These are phyloP conservation scores for Skeletonema grethae DNA, from an alignment of 108 stramenopile species.

Conservation along the genomic window DNA sequence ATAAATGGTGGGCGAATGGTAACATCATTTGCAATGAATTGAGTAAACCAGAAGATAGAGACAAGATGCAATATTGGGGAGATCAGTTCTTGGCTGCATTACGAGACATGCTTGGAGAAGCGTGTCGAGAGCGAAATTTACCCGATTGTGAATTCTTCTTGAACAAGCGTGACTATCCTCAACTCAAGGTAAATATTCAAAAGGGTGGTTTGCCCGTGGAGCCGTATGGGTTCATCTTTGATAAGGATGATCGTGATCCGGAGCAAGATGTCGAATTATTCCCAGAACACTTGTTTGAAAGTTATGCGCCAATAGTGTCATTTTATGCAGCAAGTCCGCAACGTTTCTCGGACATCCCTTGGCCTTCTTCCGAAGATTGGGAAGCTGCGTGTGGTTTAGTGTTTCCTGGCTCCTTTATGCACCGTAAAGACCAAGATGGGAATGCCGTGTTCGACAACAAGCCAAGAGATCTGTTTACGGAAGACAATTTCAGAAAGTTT, in stretches of 20 bases:
- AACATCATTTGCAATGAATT: constrained; percentile 99
- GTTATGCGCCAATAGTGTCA: constrained; percentile 95
- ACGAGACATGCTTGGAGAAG: constrained; percentile 96
- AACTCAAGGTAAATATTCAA: constrained; percentile 93
- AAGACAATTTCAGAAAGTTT: constrained; percentile 96
- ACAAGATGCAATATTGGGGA: constrained; percentile 92
- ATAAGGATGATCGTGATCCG: constrained; percentile 95
- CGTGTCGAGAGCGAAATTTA: constrained; percentile 82
- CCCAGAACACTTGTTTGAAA: constrained; percentile 76
- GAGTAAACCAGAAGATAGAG: constrained; percentile 66
- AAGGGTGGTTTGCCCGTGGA: constrained; percentile 88
- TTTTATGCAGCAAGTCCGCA: constrained; percentile 91
- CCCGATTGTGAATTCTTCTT: constrained; percentile 99
- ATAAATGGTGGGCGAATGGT: constrained; percentile 99
- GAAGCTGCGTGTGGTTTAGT: constrained; percentile 94
- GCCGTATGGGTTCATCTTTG: constrained; percentile 99
- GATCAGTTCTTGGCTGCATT: constrained; percentile 96
- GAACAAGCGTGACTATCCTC: constrained; percentile 99
- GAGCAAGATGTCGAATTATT: constrained; percentile 91
- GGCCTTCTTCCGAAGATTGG: constrained; percentile 99
- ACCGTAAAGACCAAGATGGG: constrained; percentile 66
- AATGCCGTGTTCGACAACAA: constrained; percentile 72
- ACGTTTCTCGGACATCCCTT: constrained; percentile 97
- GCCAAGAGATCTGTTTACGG: constrained; percentile 97
- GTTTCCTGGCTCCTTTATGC: constrained; percentile 82